Conservation (phyloP, 176 grass and related monocot genomes). For the Pharus latifolius region DNA sequence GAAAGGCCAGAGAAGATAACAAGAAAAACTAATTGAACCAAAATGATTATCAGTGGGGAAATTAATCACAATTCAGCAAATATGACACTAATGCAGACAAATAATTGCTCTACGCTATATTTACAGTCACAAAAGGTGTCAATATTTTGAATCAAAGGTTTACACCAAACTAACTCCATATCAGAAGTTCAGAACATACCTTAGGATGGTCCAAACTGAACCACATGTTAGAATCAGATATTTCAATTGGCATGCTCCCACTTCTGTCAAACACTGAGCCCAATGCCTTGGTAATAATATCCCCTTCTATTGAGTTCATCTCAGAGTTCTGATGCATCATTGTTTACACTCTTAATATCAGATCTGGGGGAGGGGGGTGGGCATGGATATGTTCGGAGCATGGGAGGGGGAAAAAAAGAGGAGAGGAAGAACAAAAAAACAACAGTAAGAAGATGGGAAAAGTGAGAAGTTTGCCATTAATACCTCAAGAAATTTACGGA, state of each 20-base stretch:
- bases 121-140: neutral
- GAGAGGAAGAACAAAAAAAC: neutral
- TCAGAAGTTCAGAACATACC: conserved; percentile 34
- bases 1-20: neutral
- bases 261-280: conserved; percentile 41
- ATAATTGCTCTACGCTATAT: neutral
- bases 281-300: conserved; percentile 33
- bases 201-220: conserved; percentile 89
- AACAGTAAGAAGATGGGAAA: neutral
- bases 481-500: conserved; percentile 85
- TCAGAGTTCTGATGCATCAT: conserved; percentile 42
- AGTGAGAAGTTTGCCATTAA: neutral
- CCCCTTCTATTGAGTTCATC: conserved; percentile 32
- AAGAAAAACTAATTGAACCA: conserved; percentile 4
- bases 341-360: neutral
- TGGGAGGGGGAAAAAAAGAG: neutral
- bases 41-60: neutral
- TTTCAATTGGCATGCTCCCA: conserved; percentile 35
- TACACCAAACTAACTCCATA: neutral
- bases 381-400: neutral
- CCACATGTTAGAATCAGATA: conserved; percentile 70
- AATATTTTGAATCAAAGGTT: neutral
- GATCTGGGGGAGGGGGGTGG: neutral
- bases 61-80: conserved; percentile 7
- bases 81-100: neutral